A percentile compares a stretch with the other conserved stretches of the same genome.
Evolutionary conservation across 257 asterid genomes (phyloP).

Genomic region (Fraxinus cuspidata): DNA sequence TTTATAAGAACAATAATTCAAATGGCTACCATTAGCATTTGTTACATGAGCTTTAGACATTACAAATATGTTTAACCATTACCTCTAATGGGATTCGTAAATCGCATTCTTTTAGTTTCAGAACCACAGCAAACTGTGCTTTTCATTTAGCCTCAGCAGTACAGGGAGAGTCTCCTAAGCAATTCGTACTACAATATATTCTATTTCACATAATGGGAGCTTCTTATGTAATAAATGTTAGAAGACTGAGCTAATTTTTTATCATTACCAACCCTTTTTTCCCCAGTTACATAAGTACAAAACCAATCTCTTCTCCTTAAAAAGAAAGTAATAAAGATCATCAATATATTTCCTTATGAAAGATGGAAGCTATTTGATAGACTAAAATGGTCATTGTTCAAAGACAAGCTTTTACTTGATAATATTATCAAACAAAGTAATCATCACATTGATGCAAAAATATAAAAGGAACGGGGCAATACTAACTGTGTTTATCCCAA

Average conservation of each 20-base stretch:
- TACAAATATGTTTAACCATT: neutral
- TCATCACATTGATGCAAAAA: neutral
- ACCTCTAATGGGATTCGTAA: neutral
- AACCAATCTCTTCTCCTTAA: neutral
- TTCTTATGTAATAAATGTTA: neutral
- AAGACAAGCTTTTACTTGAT: neutral
- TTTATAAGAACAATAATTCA: neutral
- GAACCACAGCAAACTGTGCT: neutral
- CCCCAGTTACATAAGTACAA: neutral
- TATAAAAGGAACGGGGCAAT: neutral
- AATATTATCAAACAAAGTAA: neutral
- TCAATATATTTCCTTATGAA: no score
- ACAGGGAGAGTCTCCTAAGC: neutral
- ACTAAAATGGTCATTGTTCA: neutral
- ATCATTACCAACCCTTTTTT: neutral
- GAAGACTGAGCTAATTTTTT: neutral
- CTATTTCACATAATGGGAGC: neutral
- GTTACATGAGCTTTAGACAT: neutral
- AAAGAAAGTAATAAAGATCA: no score
- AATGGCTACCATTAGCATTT: neutral
- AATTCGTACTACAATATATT: neutral
- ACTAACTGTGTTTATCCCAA: neutral
- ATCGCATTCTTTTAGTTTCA: neutral
- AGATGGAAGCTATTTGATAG: neutral
- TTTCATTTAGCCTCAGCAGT: no score